phyloP scores from a whole-genome alignment of 345 rosid genomes.

The rapeseed (Brassica napus) region Da-Ae NC_063440.1:324501-325000 shows the following conservation, averaged over 20 bases:
- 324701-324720: not conserved
- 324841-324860: slow-evolving; percentile 87
- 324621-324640: no score
- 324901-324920: slow-evolving; percentile 85
- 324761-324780: no score
- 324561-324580: no score
- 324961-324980: slow-evolving; percentile 18
- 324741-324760: not conserved
- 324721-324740: not conserved
- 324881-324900: slow-evolving; percentile 87
- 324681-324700: not conserved
- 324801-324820: not conserved
- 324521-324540: no score
- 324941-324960: slow-evolving; percentile 73
- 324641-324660: no score
- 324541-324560: no score
- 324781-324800: no score
- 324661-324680: no score
- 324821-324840: slow-evolving; percentile 85
- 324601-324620: no score
- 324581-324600: no score
- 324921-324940: slow-evolving; percentile 81
- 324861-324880: slow-evolving; percentile 74
- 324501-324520: no score
- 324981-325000: not conserved